Base-by-base conservation (phyloP, 2,329 filamentous ascomycete species). In the Aspergillus pseudoglaucus region DNA sequence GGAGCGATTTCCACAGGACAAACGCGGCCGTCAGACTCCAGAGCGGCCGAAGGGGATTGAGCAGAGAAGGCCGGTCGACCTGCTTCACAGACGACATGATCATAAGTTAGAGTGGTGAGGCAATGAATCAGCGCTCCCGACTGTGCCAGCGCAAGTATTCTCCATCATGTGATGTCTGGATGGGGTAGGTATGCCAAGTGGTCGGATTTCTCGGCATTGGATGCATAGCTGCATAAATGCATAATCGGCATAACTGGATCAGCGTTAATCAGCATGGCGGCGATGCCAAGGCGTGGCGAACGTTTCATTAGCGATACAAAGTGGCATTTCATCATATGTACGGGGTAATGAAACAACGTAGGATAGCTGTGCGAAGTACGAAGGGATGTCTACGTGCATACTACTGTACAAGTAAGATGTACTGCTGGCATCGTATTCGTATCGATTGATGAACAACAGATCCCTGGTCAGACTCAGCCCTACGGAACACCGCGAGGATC, bases 1-100 rank as follows among this genome's bases (percentile, higher is more conserved):
- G 62, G 8, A 82, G 42, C 3, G 63, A 48, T 60, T 84, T 85
- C 81, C 81, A 84, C 7, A 68, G 52, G 43, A 69, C 59, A 57
- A 81, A 83, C 3, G 72, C 56, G 10, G 59, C 40, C 3, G 67
- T 63, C 50, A 72, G 57, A 44, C 62, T 62, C 42, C 55, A 57
- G 48, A 69, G 50, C 6, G 68, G 67, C 45, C 58, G 60, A 30
- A 53, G 51, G 41, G 59, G 54, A 49, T 59, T 55, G 10, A 64
- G 51, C 18, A 66, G 47, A 14, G 40, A 48, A 27, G 54, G 52
- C 20, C 47, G 49, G 43, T 37, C 33, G n/a, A 15, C 9, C 33
- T 37, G 33, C 6, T 37, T 37, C 4, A 17, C 30, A 32, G 46
- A 42, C 33, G 37, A 20, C 20, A 32, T 30, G 18, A 14, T 37